A percentile compares a stretch with the other conserved stretches of the same genome.
phyloP scores from a whole-genome alignment of 1,139 yeast genomes.

The Torulaspora globosa region DNA sequence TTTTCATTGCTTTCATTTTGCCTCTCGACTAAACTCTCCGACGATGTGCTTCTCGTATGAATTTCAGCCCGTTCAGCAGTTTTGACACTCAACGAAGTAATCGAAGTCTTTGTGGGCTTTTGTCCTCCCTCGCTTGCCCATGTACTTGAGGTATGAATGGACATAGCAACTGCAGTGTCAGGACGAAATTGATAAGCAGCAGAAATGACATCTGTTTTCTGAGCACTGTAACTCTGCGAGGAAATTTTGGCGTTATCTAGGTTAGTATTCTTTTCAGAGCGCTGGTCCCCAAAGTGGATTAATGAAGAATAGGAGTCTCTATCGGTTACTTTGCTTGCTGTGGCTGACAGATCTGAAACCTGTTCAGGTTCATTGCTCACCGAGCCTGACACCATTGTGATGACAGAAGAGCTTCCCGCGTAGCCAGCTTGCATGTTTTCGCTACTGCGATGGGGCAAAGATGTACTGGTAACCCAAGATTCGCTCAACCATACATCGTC shows the following conservation, averaged over 20 bases:
- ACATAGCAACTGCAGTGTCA: neutral
- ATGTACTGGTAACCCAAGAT: neutral
- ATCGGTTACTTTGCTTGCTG: neutral
- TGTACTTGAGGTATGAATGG: neutral
- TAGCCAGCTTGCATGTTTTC: neutral
- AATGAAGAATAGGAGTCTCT: neutral
- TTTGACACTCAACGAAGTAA: neutral
- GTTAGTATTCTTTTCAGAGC: too few relatives aligned
- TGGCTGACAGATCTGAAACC: neutral
- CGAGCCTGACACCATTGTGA: neutral
- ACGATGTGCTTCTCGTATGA: neutral
- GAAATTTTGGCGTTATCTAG: too few relatives aligned
- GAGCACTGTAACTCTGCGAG: neutral
- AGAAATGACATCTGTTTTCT: neutral
- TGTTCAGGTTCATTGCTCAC: neutral
- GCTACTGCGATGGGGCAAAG: neutral
- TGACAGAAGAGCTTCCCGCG: neutral
- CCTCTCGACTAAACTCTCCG: neutral
- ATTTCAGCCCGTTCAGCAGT: neutral
- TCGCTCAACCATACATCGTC: conserved; percentile 4
- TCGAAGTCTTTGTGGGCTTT: neutral
- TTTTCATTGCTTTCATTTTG: neutral
- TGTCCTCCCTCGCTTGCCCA: neutral
- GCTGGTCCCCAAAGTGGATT: too few relatives aligned
- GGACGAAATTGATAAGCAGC: neutral